Base-by-base conservation (phyloP, 140 eudicot genomes). In the Stevia rebaudiana region DNA sequence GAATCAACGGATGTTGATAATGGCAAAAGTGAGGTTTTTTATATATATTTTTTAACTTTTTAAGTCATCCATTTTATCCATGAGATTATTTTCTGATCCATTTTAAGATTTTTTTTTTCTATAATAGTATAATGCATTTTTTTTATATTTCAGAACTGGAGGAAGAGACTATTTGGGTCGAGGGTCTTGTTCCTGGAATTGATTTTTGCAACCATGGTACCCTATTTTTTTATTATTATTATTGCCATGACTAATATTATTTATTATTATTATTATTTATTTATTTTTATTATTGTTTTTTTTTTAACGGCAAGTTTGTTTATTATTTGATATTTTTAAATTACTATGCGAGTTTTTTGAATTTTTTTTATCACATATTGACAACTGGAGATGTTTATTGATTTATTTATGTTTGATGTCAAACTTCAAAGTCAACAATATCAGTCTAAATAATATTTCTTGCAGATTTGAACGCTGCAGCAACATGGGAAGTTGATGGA, bases 401-500 rank as follows among this genome's bases (percentile, higher is more conserved):
- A 0, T 51, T 51, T 3, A 11, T 9, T 13, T 49, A 16, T 46
- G 52, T 46, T 15, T 16, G 19, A 23, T 16, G 18, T 52, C 23
- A 11, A 11, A 18, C 7, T 11, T 56, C 24, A 56, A 56, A 31
- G 23, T 56, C 24, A 56, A 31, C 63, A 56, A 0, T 56, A 39
- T 13, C 73, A 49, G 24, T 78, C 72, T 33, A 67, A 58, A 47
- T n/a, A 23, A 73, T 8, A 15, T 51, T 15, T 70, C 24, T 37
- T 76, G 54, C 77, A 92, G 96, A 81, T 76, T 53, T 83, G 43
- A 85, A 80, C 79, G 81, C 99, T 72, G 86, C 81, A 21, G 94
- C 99, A 71, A 94, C 95, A 23, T 94, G 99, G 99, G 99, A 88
- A 86, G 97, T 94, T 76, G 99, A 88, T 71, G 89, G 88, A 63